Percentiles rank a stretch among this genome's conserved stretches.
phyloP scores from a whole-genome alignment of 1,284 basidiomycete genomes.

The Cutaneotrichosporon sp. region DNA sequence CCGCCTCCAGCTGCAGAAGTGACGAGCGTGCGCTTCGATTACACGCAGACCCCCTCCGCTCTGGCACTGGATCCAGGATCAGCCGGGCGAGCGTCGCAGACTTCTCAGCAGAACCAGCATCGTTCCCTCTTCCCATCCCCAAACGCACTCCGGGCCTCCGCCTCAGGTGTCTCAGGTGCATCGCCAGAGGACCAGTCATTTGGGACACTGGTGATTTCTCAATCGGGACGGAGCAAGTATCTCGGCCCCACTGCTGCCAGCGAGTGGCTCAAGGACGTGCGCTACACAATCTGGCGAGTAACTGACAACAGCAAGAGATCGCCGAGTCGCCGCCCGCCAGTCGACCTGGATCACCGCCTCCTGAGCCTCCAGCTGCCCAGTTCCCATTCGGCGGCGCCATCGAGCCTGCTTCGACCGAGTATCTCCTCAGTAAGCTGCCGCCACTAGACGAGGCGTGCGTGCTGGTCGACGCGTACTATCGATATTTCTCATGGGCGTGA shows the following conservation, averaged over 20 bases:
- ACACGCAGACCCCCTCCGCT: too few species aligned
- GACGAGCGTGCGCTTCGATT: not conserved
- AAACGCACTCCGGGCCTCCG: too few species aligned
- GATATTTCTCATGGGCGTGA: conserved; percentile 30
- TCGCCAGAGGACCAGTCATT: conserved; percentile 20
- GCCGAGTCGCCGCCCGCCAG: conserved; percentile 2
- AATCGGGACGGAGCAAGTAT: conserved; percentile 26
- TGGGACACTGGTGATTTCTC: conserved; percentile 28
- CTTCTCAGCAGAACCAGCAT: too few species aligned
- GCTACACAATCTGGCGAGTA: not conserved
- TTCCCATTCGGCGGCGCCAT: conserved; percentile 13
- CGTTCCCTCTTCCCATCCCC: too few species aligned
- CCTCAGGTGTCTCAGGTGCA: too few species aligned
- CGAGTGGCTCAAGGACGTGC: conserved; percentile 35
- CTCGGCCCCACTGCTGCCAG: conserved; percentile 29
- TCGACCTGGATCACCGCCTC: not conserved
- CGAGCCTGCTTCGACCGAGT: conserved; percentile 1
- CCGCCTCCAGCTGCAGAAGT: not conserved
- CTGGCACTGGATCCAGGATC: too few species aligned
- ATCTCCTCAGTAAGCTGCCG: conserved; percentile 19
- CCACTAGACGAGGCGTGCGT: conserved; percentile 23
- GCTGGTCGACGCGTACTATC: conserved; percentile 27
- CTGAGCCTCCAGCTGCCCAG: not conserved
- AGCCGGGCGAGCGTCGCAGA: too few species aligned
- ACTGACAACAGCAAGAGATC: conserved; percentile 20